Conservation (phyloP, 305 asterid genomes). For the Coffea humblotiana region DNA sequence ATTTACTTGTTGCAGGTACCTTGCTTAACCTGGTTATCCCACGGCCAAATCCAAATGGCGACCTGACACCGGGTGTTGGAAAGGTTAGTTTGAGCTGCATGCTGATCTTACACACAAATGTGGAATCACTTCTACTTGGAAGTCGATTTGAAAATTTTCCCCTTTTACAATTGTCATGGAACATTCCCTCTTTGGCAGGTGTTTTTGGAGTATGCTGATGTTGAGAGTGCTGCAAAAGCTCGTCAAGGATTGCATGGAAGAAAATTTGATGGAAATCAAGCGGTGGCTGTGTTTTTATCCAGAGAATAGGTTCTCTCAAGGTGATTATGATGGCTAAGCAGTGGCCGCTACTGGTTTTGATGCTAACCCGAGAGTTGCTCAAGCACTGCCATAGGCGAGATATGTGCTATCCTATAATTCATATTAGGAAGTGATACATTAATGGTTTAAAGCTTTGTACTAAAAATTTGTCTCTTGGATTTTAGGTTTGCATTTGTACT, state of each 20-base stretch:
- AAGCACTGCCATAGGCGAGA: not conserved
- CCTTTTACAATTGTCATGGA: not conserved
- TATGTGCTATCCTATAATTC: not conserved
- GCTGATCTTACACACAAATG: not conserved
- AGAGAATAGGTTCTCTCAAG: constrained; percentile 74
- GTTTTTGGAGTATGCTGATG: constrained; percentile 81
- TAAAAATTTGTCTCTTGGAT: not conserved
- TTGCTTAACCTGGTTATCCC: constrained; percentile 49
- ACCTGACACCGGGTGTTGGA: constrained; percentile 45
- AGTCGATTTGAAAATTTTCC: too few species aligned
- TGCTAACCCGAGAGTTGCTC: not conserved
- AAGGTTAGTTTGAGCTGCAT: constrained; percentile 34
- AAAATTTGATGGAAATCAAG: constrained; percentile 87
- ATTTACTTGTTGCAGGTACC: constrained; percentile 32
- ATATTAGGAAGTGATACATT: not conserved
- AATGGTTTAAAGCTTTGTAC: not conserved
- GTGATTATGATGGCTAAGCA: constrained; percentile 68
- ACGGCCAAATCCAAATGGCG: constrained; percentile 44
- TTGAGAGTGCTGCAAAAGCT: constrained; percentile 76
- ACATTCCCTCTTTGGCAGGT: constrained; percentile 43
- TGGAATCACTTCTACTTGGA: not conserved
- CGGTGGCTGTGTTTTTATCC: constrained; percentile 80
- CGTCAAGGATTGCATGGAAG: constrained; percentile 82
- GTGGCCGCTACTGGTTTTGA: not conserved
- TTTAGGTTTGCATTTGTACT: not conserved